Conservation (phyloP, 2,329 filamentous ascomycete genomes). For the Cercospora sp. region DNA sequence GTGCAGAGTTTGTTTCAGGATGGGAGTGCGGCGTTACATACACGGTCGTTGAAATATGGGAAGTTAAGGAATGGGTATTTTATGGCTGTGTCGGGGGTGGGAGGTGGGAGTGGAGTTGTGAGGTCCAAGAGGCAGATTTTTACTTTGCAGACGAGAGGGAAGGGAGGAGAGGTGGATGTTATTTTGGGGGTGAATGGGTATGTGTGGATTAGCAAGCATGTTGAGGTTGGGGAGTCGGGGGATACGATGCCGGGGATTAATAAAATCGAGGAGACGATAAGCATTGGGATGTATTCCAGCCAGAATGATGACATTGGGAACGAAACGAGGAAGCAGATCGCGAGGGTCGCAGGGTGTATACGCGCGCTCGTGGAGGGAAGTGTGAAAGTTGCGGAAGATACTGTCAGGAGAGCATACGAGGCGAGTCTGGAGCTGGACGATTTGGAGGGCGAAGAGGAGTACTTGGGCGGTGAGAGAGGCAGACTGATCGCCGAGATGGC, state of each 20-base stretch:
- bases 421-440: conserved; percentile 74
- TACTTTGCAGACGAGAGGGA: conserved; percentile 63
- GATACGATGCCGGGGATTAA: conserved; percentile 64
- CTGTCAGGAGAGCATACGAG: conserved; percentile 77
- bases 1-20: conserved; percentile 87
- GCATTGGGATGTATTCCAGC: conserved; percentile 84
- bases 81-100: conserved; percentile 74
- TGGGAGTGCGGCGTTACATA: conserved; percentile 84
- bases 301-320: conserved; percentile 84
- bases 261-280: conserved; percentile 82
- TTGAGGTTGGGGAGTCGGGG: conserved; percentile 58
- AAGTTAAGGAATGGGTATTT: conserved; percentile 95
- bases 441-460: conserved; percentile 56
- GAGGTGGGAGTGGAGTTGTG: conserved; percentile 77
- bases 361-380: conserved; percentile 79
- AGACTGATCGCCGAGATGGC: conserved; percentile 41
- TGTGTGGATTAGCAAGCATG: conserved; percentile 83
- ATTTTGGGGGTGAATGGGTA: conserved; percentile 94
- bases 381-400: conserved; percentile 85
- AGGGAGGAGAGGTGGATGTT: conserved; percentile 73
- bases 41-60: conserved; percentile 85
- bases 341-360: conserved; percentile 77
- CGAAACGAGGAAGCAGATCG: conserved; percentile 82
- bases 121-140: conserved; percentile 83
- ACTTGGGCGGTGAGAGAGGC: conserved; percentile 42